Evolutionary conservation across 176 grass and related monocot species (phyloP).

Genomic region (Cenchrus purpureus): DNA sequence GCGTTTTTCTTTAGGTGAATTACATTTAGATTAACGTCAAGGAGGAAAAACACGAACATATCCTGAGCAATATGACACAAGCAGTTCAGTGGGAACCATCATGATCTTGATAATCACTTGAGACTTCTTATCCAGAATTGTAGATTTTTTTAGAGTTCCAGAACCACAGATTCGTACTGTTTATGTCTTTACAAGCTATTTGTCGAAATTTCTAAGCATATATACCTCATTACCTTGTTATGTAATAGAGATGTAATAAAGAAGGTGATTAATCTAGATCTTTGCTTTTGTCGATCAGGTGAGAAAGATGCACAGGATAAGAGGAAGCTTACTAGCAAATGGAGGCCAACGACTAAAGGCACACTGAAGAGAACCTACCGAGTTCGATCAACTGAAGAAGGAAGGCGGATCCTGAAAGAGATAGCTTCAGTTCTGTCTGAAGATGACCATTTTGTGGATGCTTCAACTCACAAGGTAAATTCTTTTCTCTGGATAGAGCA

Average conservation of each 20-base stretch:
- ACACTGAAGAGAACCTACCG: constrained; percentile 91
- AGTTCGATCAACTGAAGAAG: constrained; percentile 86
- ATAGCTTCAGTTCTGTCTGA: constrained; percentile 87
- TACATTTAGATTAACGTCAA: not conserved
- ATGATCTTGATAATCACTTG: not conserved
- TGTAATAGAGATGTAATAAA: constrained; percentile 32
- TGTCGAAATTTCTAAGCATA: not conserved
- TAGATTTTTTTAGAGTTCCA: not conserved
- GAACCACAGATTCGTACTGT: not conserved
- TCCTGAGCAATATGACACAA: not conserved
- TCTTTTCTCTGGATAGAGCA: not conserved
- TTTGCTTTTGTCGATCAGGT: constrained; percentile 45
- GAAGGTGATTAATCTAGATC: constrained; percentile 2
- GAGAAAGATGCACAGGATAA: constrained; percentile 63
- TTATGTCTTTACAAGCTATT: not conserved
- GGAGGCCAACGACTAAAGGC: constrained; percentile 91
- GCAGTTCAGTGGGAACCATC: not conserved
- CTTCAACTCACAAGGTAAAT: constrained; percentile 82
- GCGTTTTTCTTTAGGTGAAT: not conserved
- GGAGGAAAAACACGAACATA: constrained; percentile 16
- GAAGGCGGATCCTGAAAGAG: constrained; percentile 75
- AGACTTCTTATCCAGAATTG: not conserved
- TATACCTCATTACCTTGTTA: not conserved
- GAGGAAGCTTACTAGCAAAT: constrained; percentile 85
- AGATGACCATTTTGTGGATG: constrained; percentile 97